Conservation (phyloP, 306 rosid genomes). For the Astragalus glycyphyllos region DNA sequence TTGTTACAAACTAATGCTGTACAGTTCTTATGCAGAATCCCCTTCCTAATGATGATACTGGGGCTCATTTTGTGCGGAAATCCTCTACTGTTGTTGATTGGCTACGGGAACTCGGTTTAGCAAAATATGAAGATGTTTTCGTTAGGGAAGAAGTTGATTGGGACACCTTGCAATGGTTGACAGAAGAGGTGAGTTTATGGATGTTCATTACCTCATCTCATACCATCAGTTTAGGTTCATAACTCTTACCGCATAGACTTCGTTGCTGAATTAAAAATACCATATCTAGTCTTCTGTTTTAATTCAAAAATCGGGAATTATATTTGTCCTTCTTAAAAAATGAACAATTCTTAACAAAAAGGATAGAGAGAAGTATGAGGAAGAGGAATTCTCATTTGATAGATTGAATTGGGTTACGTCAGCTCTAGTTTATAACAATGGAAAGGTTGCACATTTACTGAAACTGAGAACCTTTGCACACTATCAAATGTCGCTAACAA, state of each 20-base stretch:
- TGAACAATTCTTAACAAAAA: too few relatives aligned
- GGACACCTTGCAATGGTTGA: constrained; percentile 75
- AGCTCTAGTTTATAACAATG: too few relatives aligned
- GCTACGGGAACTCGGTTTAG: constrained; percentile 69
- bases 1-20: not conserved
- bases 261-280: not conserved
- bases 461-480: too few relatives aligned
- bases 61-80: constrained; percentile 44
- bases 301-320: not conserved
- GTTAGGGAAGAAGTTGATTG: constrained; percentile 87
- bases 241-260: not conserved
- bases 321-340: not conserved
- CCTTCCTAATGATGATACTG: constrained; percentile 41
- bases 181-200: constrained; percentile 73
- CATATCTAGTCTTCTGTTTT: not conserved
- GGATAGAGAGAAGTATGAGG: too few relatives aligned
- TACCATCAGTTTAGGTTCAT: constrained; percentile 24
- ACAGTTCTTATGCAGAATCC: constrained; percentile 48
- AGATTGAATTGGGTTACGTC: too few relatives aligned
- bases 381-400: too few relatives aligned
- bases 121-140: constrained; percentile 68
- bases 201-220: not conserved
- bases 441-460: too few relatives aligned
- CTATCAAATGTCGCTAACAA: too few relatives aligned
- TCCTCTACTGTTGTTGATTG: constrained; percentile 65